Conservation (phyloP, 306 rosid species). For the Urtica urens region DNA sequence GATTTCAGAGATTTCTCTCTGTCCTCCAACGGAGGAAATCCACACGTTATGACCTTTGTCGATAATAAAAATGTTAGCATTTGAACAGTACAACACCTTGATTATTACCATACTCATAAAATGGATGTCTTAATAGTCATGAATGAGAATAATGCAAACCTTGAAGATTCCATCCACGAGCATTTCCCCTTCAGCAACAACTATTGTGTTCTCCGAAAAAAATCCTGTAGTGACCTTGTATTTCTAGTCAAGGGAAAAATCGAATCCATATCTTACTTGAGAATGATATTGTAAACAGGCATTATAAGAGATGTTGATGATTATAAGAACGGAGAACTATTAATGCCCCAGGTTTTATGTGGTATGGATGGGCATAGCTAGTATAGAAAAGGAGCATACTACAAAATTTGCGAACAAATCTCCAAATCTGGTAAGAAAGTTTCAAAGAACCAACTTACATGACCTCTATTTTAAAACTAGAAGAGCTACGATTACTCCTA, state of each 20-base stretch:
- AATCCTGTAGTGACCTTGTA: conserved; percentile 96
- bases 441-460: not conserved
- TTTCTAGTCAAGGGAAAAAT: conserved; percentile 54
- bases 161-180: conserved; percentile 62
- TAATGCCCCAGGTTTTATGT: too few relatives aligned
- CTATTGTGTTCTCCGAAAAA: conserved; percentile 83
- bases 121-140: not conserved
- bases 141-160: conserved; percentile 34
- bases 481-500: not conserved
- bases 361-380: too few relatives aligned
- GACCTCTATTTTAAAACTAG: not conserved
- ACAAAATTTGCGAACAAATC: too few relatives aligned
- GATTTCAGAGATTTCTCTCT: conserved; percentile 60
- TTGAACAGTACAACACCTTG: conserved; percentile 1
- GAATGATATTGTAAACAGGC: too few relatives aligned
- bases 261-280: conserved; percentile 2
- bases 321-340: too few relatives aligned
- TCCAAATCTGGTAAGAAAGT: not conserved
- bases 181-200: conserved; percentile 96
- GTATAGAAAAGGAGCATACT: too few relatives aligned
- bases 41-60: conserved; percentile 72
- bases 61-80: conserved; percentile 12
- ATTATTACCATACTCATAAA: not conserved
- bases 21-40: conserved; percentile 87
- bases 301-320: too few relatives aligned